Evolutionary conservation across 108 stramenopile species (phyloP), one percentile per base, ranked within the genome.

Genomic region (Parietichytrium sp.): DNA sequence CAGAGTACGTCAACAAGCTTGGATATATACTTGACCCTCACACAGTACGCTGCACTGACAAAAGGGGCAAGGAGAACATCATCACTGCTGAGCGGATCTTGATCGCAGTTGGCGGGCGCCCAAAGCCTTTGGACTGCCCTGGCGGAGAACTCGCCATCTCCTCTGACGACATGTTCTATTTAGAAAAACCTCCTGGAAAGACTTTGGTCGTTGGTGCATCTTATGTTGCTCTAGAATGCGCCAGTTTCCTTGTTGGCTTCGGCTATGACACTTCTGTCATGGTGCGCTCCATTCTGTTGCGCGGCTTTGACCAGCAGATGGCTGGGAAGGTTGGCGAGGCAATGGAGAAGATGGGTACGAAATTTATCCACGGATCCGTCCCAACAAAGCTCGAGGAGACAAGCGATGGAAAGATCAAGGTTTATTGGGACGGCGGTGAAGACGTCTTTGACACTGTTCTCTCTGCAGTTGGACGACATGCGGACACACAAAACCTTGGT

Each of bases 201-300:
- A 95, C 95, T 4, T 85, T 96, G 49, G 95, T 97, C 61, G 93
- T 99, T 33, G 98, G 98, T 15, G 98, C 95, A 4, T 94, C 94
- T 36, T 99, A 99, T 90, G 95, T 99, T 83, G 90, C 93, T 47
- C 89, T 99, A 48, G 98, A 99, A 89, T 98, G 96, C 84, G 98
- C 97, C 42, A 97, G 98, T 25, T 97, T 99, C 84, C 85, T 98
- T 45, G 88, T 91, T 6, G 96, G 95, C 23, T 82, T 98, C 33
- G 95, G 96, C 6, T 86, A 91, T 55, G 94, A 95, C 85, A 93
- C 94, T 3, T 96, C 96, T 15, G 93, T 96, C 42, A 95, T 97
- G 25, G 96, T 98, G 4, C 93, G 98, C 18, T 94, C 93, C 55
- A 96, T 97, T 51, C 87, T 97, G 23, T 85, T 99, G 48, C 89